phyloP scores from a whole-genome alignment of 2,329 filamentous ascomycete genomes.

The Penicillium sp. region DNA sequence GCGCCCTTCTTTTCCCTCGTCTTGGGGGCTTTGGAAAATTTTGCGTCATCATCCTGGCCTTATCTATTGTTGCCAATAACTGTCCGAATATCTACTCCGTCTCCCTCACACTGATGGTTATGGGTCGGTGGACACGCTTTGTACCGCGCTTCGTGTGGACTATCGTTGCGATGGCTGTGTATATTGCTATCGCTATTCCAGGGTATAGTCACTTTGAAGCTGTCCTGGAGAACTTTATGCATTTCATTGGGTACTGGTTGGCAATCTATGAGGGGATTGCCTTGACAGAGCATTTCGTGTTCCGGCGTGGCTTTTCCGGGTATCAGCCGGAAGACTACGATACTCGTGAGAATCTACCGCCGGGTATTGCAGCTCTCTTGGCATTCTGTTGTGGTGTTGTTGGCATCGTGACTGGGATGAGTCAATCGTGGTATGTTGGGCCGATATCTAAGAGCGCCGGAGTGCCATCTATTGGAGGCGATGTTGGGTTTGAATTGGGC shows the following conservation, averaged over 20 bases:
- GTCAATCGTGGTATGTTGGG: conserved; percentile 66
- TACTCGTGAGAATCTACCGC: conserved; percentile 57
- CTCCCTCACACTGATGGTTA: conserved; percentile 64
- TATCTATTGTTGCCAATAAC: conserved; percentile 68
- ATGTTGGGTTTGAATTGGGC: conserved; percentile 64
- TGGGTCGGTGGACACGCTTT: conserved; percentile 57
- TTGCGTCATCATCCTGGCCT: conserved; percentile 64
- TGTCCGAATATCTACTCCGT: conserved; percentile 71
- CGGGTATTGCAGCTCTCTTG: conserved; percentile 60
- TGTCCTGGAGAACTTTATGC: conserved; percentile 69
- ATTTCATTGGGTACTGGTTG: conserved; percentile 68
- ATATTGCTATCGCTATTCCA: conserved; percentile 69
- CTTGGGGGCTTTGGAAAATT: conserved; percentile 69
- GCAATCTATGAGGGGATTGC: conserved; percentile 69
- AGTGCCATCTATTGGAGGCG: conserved; percentile 47
- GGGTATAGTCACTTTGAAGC: conserved; percentile 65
- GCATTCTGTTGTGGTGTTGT: conserved; percentile 64
- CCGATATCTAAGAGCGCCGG: conserved; percentile 63
- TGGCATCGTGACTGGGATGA: conserved; percentile 69
- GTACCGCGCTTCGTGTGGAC: conserved; percentile 69
- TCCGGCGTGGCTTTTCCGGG: conserved; percentile 59
- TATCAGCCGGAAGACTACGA: conserved; percentile 62
- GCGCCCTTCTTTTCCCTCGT: conserved; percentile 59
- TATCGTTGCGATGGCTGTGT: conserved; percentile 58
- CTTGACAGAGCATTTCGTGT: conserved; percentile 66